Evolutionary conservation across 306 rosid genomes (phyloP), one percentile per base, ranked within the genome.

Genomic region (Sicyos edulis): DNA sequence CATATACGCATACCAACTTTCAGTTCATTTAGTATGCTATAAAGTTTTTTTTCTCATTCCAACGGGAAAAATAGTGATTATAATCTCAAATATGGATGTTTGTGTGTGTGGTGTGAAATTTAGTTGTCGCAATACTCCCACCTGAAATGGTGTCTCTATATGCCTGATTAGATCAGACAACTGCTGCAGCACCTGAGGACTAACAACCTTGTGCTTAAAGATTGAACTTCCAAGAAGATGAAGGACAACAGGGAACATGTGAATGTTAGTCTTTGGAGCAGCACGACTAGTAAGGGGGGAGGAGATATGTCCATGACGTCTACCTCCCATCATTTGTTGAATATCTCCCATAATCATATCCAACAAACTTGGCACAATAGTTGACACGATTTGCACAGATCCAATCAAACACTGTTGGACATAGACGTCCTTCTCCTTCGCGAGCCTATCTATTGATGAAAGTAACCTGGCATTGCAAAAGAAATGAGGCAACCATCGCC

Each of bases 401-500:
- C 89, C 88, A 70, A 85, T 86, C 85, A 86, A 84, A 74, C 96
- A 93, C 79, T 87, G 92, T 63, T 83, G 79, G 82, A 93, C 85
- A 77, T 79, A 93, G 55, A 61, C 78, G 75, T 89, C 97, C 83
- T 93, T 93, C 78, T 93, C 99, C 81, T 91, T 93, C 73, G 87
- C 88, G 62, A 93, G 80, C 78, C 96, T 93, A 74, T 93, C 99
- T 75, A 87, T 92, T n/a, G 84, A 85, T 13, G 97, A 88, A 70
- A 91, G 95, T 75, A 93, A 82, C 83, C 83, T 93, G 42, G 86
- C 88, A 76, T 91, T 86, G 89, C 92, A 91, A 61, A 93, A 87
- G 77, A 91, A 89, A 74, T 86, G 97, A 37, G 95, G 91, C 79
- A 91, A 88, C 99, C 99, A 93, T 80, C 97, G 89, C 77, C 85